phyloP scores from a whole-genome alignment of 2,329 filamentous ascomycete species.

The Thielaviopsis populi region DNA sequence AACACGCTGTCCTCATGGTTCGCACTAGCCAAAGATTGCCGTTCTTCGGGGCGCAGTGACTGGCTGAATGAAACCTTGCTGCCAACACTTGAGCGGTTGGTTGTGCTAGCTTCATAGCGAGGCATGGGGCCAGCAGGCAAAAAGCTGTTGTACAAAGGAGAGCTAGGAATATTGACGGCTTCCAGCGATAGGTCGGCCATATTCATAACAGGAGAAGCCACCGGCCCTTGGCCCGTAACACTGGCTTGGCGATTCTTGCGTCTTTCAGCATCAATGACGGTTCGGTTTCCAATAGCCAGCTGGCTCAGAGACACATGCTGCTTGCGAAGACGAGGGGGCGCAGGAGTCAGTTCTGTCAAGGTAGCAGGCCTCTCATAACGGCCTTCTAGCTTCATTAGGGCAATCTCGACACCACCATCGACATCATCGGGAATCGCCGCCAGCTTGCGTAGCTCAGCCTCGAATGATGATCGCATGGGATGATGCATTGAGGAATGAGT shows the following conservation, averaged over 20 bases:
- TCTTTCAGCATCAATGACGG: constrained; percentile 29
- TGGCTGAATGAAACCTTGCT: constrained; percentile 47
- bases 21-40: not conserved
- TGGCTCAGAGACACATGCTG: constrained; percentile 13
- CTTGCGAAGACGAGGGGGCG: constrained; percentile 11
- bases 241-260: constrained; percentile 33
- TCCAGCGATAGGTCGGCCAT: constrained; percentile 16
- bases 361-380: constrained; percentile 44
- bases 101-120: not conserved
- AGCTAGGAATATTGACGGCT: constrained; percentile 5
- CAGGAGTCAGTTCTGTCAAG: not conserved
- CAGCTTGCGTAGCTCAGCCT: constrained; percentile 73
- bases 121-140: constrained; percentile 23
- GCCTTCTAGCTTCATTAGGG: constrained; percentile 80
- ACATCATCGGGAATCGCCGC: constrained; percentile 74
- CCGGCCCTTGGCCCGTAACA: constrained; percentile 26
- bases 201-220: constrained; percentile 20
- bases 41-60: not conserved
- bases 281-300: constrained; percentile 23
- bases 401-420: constrained; percentile 84
- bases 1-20: constrained; percentile 15
- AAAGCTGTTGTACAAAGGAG: constrained; percentile 15
- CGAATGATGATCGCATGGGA: constrained; percentile 58
- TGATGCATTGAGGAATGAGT: constrained; percentile 47
- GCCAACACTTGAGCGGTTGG: constrained; percentile 24